Conservation (phyloP, 768 basidiomycete genomes). For the Suillus brevipes region DNA sequence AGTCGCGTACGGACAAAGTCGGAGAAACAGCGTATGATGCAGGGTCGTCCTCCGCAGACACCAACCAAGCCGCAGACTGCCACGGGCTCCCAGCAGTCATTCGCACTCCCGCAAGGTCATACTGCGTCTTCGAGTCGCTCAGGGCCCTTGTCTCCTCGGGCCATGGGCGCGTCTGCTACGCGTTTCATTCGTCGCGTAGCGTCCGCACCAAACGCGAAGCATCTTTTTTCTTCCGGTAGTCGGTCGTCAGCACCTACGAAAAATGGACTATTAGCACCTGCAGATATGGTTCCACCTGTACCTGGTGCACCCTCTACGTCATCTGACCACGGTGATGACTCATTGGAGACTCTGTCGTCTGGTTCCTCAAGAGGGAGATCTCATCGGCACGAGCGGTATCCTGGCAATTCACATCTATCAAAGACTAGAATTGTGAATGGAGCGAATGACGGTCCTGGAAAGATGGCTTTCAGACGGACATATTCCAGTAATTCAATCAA, state of each 20-base stretch:
- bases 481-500: constrained; percentile 99
- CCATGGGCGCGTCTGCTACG: constrained; percentile 72
- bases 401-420: constrained; percentile 24
- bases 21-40: constrained; percentile 46
- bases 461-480: constrained; percentile 83
- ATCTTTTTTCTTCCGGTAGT: constrained; percentile 68
- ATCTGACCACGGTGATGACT: constrained; percentile 64
- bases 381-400: constrained; percentile 40
- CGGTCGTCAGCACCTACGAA: constrained; percentile 62
- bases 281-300: constrained; percentile 56
- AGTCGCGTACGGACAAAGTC: constrained; percentile 43
- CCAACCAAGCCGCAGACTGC: constrained; percentile 28
- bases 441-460: constrained; percentile 49
- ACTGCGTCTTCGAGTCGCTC: constrained; percentile 38
- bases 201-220: constrained; percentile 95
- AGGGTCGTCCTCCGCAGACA: constrained; percentile 47
- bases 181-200: constrained; percentile 95
- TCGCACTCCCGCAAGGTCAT: constrained; percentile 27
- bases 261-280: constrained; percentile 78
- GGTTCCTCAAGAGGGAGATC: constrained; percentile 64
- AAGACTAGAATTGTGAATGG: constrained; percentile 50
- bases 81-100: constrained; percentile 43
- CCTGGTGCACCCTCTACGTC: constrained; percentile 49
- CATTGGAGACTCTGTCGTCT: constrained; percentile 77
- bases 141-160: constrained; percentile 63